These are phyloP conservation scores for Casuarina glauca DNA, from an alignment of 306 rosid genomes.

Conservation along the genomic window DNA sequence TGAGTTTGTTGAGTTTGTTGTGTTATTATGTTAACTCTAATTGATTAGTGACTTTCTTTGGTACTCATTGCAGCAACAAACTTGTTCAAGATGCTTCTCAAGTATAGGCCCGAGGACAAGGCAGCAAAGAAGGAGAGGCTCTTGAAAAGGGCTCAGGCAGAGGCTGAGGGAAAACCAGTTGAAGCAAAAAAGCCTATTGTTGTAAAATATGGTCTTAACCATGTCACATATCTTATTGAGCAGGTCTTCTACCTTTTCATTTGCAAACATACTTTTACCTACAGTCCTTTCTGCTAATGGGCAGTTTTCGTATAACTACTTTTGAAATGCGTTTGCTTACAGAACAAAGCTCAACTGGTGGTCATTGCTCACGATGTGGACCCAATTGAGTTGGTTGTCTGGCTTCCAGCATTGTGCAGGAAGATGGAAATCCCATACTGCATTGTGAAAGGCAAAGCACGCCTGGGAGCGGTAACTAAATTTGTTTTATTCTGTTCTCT, in stretches of 20 bases:
- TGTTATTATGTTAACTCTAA: not conserved
- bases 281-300: not conserved
- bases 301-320: not conserved
- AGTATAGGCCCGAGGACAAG: slow-evolving; percentile 81
- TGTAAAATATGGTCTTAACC: slow-evolving; percentile 85
- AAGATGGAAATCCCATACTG: slow-evolving; percentile 91
- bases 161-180: slow-evolving; percentile 58
- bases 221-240: slow-evolving; percentile 83
- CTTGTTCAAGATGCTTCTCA: slow-evolving; percentile 70
- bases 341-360: slow-evolving; percentile 86
- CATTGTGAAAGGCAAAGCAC: slow-evolving; percentile 87
- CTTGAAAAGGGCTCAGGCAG: slow-evolving; percentile 73
- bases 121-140: slow-evolving; percentile 76
- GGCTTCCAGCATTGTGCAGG: slow-evolving; percentile 87
- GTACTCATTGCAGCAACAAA: slow-evolving; percentile 53
- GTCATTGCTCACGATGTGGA: slow-evolving; percentile 86
- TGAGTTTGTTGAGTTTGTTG: not conserved
- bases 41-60: not conserved
- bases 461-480: slow-evolving; percentile 61
- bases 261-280: not conserved
- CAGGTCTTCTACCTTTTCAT: slow-evolving; percentile 41
- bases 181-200: slow-evolving; percentile 76
- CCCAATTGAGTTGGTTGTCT: slow-evolving; percentile 79
- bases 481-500: not conserved
- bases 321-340: not conserved